Base-by-base conservation (phyloP, 495 filamentous ascomycete genomes). In the Lasiosphaeris hirsuta region DNA sequence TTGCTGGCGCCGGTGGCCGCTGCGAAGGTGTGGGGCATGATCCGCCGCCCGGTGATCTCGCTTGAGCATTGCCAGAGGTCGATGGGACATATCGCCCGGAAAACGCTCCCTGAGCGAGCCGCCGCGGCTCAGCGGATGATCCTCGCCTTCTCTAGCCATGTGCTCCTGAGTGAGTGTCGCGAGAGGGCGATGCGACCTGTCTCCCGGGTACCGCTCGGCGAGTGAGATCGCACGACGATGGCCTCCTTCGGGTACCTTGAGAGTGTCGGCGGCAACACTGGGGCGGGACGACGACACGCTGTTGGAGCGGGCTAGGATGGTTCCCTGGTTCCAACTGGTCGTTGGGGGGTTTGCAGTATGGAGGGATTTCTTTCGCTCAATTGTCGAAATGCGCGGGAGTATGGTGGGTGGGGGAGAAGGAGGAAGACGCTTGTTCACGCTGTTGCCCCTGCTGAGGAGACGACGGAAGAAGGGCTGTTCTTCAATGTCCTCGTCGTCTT, bases 51-150 rank as follows among this genome's bases (percentile, higher is more conserved):
- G 86, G 33, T 71, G 69, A 9, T 88, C 81, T 4, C 75, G 74
- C 44, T 73, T 76, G 51, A 90, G 72, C 53, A 83, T 75, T 44
- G 84, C 83, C 10, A 90, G 77, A 0, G 87, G 87, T 10, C 81
- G 64, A 51, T 83, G 75, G n/a, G 77, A 79, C 70, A 78, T 81
- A 63, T 87, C 85, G 50, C 80, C 82, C 1, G 83, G 78, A 60
- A 72, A 86, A 37, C 84, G 79, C 63, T 81, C 75, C 49, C 64
- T 70, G 4, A 88, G 72, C n/a, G 82, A 86, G 63, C 74, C 76
- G 30, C 64, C 61, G 33, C 81, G 75, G 10, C 68, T 66, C 30
- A 69, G 74, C 1, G 59, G 50, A 17, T 43, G 39, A 23, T 36
- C 51, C 14, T 56, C 44, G 14, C 23, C 45, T 10, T 64, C 56